These are phyloP conservation scores for Linnemannia exigua DNA, from an alignment of 192 early-diverging fungal species.

Conservation along the genomic window DNA sequence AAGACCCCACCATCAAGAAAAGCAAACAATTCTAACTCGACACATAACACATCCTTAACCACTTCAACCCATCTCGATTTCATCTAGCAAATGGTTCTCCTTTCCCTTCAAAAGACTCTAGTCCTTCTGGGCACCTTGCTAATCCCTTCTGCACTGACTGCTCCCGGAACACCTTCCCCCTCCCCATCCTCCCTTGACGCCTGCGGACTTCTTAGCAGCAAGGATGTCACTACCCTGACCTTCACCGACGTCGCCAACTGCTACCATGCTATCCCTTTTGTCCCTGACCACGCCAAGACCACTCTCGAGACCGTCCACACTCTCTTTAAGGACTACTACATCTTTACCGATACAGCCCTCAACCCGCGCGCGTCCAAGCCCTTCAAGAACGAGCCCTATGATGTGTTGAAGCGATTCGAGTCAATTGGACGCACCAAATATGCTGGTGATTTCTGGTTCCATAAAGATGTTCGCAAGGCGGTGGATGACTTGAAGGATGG, in stretches of 20 bases:
- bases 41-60: background rate
- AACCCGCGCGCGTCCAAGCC: background rate
- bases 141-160: background rate
- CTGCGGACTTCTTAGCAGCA: background rate
- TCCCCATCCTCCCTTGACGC: background rate
- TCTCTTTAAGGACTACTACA: conserved; percentile 12
- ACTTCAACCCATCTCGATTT: background rate
- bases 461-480: background rate
- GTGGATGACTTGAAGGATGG: background rate
- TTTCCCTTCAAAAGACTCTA: background rate
- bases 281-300: background rate
- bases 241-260: conserved; percentile 12
- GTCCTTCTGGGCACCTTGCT: background rate
- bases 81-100: background rate
- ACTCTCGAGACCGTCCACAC: conserved; percentile 23
- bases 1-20: background rate
- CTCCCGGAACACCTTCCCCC: background rate
- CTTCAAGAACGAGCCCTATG: conserved; percentile 7
- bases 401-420: conserved; percentile 3
- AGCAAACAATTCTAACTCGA: no score
- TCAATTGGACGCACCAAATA: conserved; percentile 8
- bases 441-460: conserved; percentile 3
- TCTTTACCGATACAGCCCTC: conserved; percentile 13
- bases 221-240: background rate
- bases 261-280: conserved; percentile 25